These are phyloP conservation scores for Gonapodya sp. DNA, from an alignment of 192 early-diverging fungal genomes.

Conservation along the genomic window DNA sequence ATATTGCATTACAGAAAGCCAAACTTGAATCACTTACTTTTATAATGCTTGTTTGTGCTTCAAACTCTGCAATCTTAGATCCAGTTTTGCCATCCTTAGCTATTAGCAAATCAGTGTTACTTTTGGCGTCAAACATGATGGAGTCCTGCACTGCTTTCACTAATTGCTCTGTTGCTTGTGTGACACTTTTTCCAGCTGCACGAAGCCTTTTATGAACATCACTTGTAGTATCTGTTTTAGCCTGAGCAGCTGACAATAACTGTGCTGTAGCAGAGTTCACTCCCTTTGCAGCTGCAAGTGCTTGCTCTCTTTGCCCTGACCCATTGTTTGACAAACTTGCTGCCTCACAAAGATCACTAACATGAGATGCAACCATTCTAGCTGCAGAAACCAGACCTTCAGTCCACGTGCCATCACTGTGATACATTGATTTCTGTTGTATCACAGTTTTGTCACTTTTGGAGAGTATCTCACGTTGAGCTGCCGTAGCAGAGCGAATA, in stretches of 20 bases:
- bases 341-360: slow-evolving; percentile 39
- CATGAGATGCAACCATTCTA: slow-evolving; percentile 36
- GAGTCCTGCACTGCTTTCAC: slow-evolving; percentile 38
- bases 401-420: slow-evolving; percentile 48
- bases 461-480: slow-evolving; percentile 40
- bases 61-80: neutral
- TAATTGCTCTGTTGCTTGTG: slow-evolving; percentile 37
- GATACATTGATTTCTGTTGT: slow-evolving; percentile 28
- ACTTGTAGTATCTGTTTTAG: slow-evolving; percentile 22
- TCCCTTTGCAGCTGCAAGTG: slow-evolving; percentile 34
- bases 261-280: slow-evolving; percentile 40
- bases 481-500: slow-evolving; percentile 39
- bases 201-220: slow-evolving; percentile 34
- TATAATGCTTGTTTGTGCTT: slow-evolving; percentile 24
- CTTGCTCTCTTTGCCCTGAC: slow-evolving; percentile 26
- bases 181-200: slow-evolving; percentile 47
- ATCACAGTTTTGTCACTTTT: slow-evolving; percentile 3
- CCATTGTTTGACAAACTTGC: slow-evolving; percentile 35
- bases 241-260: slow-evolving; percentile 35
- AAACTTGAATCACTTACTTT: slow-evolving; percentile 18
- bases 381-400: slow-evolving; percentile 47
- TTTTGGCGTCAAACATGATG: slow-evolving; percentile 32
- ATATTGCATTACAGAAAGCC: neutral
- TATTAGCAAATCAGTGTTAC: slow-evolving; percentile 22
- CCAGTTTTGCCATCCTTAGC: neutral